phyloP scores from a whole-genome alignment of 192 early-diverging fungal genomes.

The Podochytrium sp. region DNA sequence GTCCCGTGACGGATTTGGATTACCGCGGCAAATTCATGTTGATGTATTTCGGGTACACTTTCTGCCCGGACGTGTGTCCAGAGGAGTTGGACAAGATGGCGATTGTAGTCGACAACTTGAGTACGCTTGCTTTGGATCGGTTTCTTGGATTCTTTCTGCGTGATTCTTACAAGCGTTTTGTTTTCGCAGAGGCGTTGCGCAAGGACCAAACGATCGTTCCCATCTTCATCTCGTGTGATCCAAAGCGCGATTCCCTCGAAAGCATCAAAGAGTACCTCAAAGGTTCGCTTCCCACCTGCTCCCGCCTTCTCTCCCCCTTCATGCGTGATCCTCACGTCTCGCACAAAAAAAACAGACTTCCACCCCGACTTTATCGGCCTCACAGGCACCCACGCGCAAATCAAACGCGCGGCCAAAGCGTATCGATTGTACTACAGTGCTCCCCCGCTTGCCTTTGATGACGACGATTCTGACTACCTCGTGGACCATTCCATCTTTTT shows the following conservation, averaged over 20 bases:
- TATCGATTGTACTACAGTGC: conserved; percentile 96
- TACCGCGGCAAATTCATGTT: conserved; percentile 85
- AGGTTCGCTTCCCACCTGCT: conserved; percentile 34
- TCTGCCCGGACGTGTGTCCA: conserved; percentile 99
- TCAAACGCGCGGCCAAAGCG: conserved; percentile 81
- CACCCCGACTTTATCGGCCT: conserved; percentile 92
- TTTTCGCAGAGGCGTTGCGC: conserved; percentile 3
- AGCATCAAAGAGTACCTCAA: conserved; percentile 68
- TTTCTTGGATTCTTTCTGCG: not conserved
- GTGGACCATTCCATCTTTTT: conserved; percentile 99
- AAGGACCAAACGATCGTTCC: conserved; percentile 66
- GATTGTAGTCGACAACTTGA: conserved; percentile 75
- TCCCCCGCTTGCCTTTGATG: conserved; percentile 73
- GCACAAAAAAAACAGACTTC: conserved; percentile 88
- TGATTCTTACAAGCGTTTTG: conserved; percentile 11
- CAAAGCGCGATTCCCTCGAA: conserved; percentile 86
- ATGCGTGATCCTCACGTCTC: no score
- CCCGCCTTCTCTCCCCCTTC: not conserved
- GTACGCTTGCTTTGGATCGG: conserved; percentile 48
- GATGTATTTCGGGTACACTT: conserved; percentile 99
- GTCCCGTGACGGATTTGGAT: conserved; percentile 71
- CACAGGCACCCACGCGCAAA: conserved; percentile 84
- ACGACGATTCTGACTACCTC: conserved; percentile 88
- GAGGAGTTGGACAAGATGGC: conserved; percentile 99
- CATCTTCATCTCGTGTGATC: conserved; percentile 97